Evolutionary conservation across 129 eudicot genomes (phyloP).

Genomic region (Mikania micrantha): DNA sequence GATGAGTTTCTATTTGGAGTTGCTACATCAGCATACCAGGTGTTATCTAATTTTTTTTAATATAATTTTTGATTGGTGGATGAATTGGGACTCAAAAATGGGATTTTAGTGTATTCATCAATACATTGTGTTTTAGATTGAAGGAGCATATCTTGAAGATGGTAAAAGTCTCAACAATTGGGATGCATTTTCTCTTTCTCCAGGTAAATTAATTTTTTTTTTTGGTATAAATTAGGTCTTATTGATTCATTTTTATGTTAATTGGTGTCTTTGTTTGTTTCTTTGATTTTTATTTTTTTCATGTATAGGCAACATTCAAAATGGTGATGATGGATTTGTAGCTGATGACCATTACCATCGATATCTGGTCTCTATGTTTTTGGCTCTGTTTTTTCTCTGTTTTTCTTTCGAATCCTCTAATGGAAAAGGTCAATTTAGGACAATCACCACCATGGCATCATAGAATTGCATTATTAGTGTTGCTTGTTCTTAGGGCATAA

Average conservation of each 20-base stretch:
- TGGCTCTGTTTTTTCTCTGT: not conserved
- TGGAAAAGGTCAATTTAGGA: no score
- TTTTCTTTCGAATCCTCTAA: no score
- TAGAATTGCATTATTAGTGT: no score
- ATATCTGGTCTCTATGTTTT: slow-evolving; percentile 44
- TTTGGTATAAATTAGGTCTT: not conserved
- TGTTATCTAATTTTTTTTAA: not conserved
- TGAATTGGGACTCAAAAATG: not conserved
- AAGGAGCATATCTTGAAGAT: slow-evolving; percentile 84
- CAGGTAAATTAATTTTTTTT: slow-evolving; percentile 29
- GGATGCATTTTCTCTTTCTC: slow-evolving; percentile 50
- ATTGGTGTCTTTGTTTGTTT: not conserved
- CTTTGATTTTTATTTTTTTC: not conserved
- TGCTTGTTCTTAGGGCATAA: not conserved
- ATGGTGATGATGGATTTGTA: slow-evolving; percentile 50
- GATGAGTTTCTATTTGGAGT: slow-evolving; percentile 60
- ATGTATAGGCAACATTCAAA: slow-evolving; percentile 6
- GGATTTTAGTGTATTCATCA: not conserved
- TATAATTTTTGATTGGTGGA: not conserved
- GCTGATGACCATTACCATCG: slow-evolving; percentile 82
- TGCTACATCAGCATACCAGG: slow-evolving; percentile 67
- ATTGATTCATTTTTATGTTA: not conserved
- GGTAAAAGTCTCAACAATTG: slow-evolving; percentile 69
- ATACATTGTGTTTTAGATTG: slow-evolving; percentile 39
- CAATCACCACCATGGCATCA: not conserved